Conservation (phyloP, 805 yeast species). For the Wickerhamiella lipophila region DNA sequence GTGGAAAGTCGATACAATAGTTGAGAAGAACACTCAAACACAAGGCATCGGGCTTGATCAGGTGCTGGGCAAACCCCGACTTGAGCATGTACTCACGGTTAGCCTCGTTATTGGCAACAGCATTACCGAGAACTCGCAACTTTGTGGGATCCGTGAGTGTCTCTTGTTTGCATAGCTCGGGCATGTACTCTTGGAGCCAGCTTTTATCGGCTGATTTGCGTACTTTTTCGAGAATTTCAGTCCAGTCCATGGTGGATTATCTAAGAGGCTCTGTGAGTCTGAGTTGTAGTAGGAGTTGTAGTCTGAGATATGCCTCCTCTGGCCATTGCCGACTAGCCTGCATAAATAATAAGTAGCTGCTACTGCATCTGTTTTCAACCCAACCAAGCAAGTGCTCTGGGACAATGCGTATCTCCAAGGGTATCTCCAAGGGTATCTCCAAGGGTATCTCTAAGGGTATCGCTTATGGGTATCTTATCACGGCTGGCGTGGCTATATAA, state of each 20-base stretch:
- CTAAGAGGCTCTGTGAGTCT: too few species aligned
- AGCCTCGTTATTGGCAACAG: conserved; percentile 6
- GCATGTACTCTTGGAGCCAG: conserved; percentile 4
- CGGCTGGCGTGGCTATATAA: background rate
- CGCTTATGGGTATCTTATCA: background rate
- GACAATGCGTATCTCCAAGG: background rate
- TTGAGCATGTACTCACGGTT: conserved; percentile 1
- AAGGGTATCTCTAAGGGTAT: background rate
- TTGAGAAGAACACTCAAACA: conserved; percentile 7
- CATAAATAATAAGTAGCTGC: background rate
- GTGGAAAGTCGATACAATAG: background rate
- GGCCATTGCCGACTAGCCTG: too few species aligned
- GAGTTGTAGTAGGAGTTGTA: too few species aligned
- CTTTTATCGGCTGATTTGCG: conserved; percentile 1
- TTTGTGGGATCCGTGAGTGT: conserved; percentile 6
- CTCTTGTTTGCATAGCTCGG: background rate
- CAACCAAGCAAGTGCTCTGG: background rate
- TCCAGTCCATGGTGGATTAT: conserved; percentile 7
- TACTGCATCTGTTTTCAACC: background rate
- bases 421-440: too few species aligned
- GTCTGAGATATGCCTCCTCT: too few species aligned
- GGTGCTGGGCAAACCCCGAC: conserved; percentile 1
- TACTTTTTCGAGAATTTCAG: conserved; percentile 9
- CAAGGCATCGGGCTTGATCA: conserved; percentile 8
- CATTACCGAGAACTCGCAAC: conserved; percentile 12